A percentile compares a stretch with the other conserved stretches of the same genome.
Conservation (phyloP, 768 basidiomycete species). For the Plicaturopsis crispa region DNA sequence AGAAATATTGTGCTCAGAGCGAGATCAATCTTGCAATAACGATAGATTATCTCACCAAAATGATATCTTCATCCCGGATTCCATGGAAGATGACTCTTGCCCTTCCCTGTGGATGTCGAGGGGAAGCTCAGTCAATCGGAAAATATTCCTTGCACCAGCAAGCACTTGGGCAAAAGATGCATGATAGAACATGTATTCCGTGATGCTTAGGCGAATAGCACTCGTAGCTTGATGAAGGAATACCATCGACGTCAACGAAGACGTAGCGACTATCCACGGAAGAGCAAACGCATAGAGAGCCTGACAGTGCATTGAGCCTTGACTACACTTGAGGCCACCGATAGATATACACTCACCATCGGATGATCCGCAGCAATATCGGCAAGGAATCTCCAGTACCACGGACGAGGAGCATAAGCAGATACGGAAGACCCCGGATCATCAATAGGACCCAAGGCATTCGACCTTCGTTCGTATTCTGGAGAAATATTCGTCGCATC, state of each 20-base stretch:
- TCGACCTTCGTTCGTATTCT: constrained; percentile 30
- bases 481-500: not conserved
- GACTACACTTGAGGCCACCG: constrained; percentile 16
- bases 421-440: constrained; percentile 21
- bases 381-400: constrained; percentile 29
- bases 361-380: constrained; percentile 23
- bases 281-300: constrained; percentile 15
- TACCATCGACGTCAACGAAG: constrained; percentile 22
- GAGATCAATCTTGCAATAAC: too few relatives aligned
- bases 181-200: constrained; percentile 7
- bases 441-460: constrained; percentile 20
- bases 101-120: not conserved
- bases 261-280: constrained; percentile 16
- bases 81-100: constrained; percentile 6
- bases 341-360: constrained; percentile 19
- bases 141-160: constrained; percentile 10
- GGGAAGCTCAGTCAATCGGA: constrained; percentile 11
- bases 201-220: constrained; percentile 10
- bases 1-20: too few relatives aligned
- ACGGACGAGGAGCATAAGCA: constrained; percentile 23
- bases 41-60: constrained; percentile 16
- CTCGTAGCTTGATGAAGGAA: constrained; percentile 28
- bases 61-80: constrained; percentile 17
- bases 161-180: constrained; percentile 6
- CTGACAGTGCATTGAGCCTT: constrained; percentile 9